phyloP scores from a whole-genome alignment of 345 rosid genomes.

The Trapa bicornis region DNA sequence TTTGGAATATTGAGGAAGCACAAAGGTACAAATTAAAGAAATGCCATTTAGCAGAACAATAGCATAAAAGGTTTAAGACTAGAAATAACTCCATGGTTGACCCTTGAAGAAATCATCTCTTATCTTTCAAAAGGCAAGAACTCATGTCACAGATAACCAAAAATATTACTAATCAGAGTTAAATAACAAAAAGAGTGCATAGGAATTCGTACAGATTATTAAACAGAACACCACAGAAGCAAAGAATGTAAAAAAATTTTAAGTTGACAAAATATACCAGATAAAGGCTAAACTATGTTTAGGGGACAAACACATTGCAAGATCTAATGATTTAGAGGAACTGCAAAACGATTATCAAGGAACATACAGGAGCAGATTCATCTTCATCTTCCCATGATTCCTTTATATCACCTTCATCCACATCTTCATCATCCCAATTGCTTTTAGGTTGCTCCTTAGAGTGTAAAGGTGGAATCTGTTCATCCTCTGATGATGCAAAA shows the following conservation, averaged over 20 bases:
- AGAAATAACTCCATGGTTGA: background rate
- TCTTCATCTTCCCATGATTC: slow-evolving; percentile 99
- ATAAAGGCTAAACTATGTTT: background rate
- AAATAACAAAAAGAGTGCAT: background rate
- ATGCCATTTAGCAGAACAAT: background rate
- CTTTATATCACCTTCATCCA: slow-evolving; percentile 73
- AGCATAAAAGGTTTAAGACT: background rate
- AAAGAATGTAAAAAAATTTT: background rate
- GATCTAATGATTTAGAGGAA: background rate
- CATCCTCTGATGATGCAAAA: slow-evolving; percentile 39
- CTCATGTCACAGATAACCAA: background rate
- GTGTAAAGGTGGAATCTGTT: slow-evolving; percentile 39
- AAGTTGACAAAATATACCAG: background rate
- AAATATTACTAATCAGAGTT: background rate
- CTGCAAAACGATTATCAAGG: background rate
- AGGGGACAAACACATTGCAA: background rate
- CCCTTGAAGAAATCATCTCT: background rate
- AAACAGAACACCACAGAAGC: background rate
- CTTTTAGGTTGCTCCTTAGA: slow-evolving; percentile 41
- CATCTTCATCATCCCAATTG: slow-evolving; percentile 91
- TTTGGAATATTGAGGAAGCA: background rate
- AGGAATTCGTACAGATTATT: background rate
- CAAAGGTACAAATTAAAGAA: background rate
- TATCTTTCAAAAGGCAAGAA: background rate
- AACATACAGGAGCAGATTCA: slow-evolving; percentile 58